These are phyloP conservation scores for Anisodus tanguticus DNA, from an alignment of 257 asterid species.

Conservation along the genomic window DNA sequence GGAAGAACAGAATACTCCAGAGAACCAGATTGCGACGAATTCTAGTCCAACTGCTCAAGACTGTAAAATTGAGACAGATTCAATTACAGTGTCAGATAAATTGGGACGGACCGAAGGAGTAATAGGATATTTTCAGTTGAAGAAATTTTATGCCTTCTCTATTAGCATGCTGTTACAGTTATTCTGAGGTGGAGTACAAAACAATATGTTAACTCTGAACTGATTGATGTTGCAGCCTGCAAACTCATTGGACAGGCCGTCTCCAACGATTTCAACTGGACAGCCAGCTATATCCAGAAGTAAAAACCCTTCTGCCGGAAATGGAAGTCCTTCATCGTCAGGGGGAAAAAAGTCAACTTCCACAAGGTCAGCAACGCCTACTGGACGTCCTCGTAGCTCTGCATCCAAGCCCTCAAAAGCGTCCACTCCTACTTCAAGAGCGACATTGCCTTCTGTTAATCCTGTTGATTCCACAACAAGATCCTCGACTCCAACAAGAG, in stretches of 20 bases:
- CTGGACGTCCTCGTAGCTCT: constrained; percentile 50
- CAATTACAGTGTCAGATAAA: neutral
- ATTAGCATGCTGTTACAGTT: neutral
- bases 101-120: too few relatives aligned
- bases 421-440: constrained; percentile 63
- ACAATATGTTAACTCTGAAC: neutral
- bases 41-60: constrained; percentile 31
- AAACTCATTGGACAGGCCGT: constrained; percentile 38
- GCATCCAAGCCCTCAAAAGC: constrained; percentile 54
- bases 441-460: constrained; percentile 52
- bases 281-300: constrained; percentile 33
- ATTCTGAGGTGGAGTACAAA: neutral
- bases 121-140: too few relatives aligned
- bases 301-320: constrained; percentile 37
- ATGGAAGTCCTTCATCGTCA: constrained; percentile 51
- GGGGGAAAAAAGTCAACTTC: constrained; percentile 46
- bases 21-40: constrained; percentile 12
- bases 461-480: constrained; percentile 45
- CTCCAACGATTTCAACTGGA: constrained; percentile 33
- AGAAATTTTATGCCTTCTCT: neutral
- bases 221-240: constrained; percentile 50
- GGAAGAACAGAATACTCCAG: constrained; percentile 34
- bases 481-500: constrained; percentile 59
- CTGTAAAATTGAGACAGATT: constrained; percentile 44
- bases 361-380: constrained; percentile 59